These are phyloP conservation scores for Volvox reticuliferus DNA, from an alignment of 139 green algal genomes.

Conservation along the genomic window DNA sequence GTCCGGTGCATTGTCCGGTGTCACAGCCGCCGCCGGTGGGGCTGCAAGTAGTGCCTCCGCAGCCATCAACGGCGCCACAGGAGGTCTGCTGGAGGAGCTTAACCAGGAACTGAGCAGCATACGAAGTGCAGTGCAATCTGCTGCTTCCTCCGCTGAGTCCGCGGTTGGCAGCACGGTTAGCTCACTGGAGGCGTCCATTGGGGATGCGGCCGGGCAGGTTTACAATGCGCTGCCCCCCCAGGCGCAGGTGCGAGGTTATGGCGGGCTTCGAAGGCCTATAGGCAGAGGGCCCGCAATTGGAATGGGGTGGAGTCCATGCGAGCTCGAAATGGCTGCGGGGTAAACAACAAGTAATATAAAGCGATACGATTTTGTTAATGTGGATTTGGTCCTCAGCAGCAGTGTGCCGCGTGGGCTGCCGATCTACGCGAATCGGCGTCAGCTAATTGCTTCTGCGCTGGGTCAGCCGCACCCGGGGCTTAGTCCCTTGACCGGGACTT, in stretches of 20 bases:
- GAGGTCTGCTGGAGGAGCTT: constrained; percentile 1
- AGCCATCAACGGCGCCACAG: constrained; percentile 2
- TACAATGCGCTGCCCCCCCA: constrained; percentile 21
- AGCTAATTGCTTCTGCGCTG: no score
- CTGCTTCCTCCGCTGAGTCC: background rate
- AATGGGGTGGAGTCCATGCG: no score
- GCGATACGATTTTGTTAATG: no score
- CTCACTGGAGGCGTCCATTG: background rate
- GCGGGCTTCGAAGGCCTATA: no score
- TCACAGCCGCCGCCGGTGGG: background rate
- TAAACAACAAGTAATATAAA: no score
- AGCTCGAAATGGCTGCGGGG: no score
- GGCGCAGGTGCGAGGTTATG: background rate
- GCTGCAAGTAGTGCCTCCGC: background rate
- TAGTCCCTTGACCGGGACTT: no score
- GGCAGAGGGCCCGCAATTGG: no score
- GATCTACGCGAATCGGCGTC: no score
- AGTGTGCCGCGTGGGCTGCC: no score
- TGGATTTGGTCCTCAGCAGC: no score
- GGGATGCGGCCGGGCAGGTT: background rate
- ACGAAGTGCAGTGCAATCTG: background rate
- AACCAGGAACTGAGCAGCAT: background rate
- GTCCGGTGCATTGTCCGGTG: background rate
- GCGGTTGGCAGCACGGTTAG: background rate
- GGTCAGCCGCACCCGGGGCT: no score